A percentile compares a stretch with the other conserved stretches of the same genome.
Evolutionary conservation across 108 stramenopile species (phyloP).

Genomic region (Cyclotella atomus): DNA sequence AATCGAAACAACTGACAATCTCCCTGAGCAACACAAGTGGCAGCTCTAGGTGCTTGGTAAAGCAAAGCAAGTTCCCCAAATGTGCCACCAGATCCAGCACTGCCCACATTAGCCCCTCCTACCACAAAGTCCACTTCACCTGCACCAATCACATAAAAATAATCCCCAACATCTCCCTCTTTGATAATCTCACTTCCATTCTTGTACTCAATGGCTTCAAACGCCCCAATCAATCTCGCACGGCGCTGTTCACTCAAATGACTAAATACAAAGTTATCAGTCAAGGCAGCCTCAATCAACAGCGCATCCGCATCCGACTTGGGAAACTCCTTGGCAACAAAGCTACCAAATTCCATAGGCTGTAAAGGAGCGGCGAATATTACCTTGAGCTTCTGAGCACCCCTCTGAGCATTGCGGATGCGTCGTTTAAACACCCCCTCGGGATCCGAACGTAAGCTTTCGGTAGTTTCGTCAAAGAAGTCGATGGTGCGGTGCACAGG

Average conservation of each 20-base stretch:
- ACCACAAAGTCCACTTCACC: slow-evolving; percentile 71
- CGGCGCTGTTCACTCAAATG: slow-evolving; percentile 57
- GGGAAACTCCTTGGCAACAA: slow-evolving; percentile 30
- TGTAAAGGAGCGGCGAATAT: slow-evolving; percentile 48
- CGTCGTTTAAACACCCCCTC: slow-evolving; percentile 14
- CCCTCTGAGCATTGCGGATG: slow-evolving; percentile 33
- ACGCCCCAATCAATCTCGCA: slow-evolving; percentile 64
- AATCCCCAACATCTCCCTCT: slow-evolving; percentile 93
- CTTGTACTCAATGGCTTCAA: slow-evolving; percentile 53
- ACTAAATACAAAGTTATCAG: slow-evolving; percentile 80
- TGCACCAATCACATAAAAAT: slow-evolving; percentile 82
- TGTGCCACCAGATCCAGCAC: slow-evolving; percentile 58
- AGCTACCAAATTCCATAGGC: slow-evolving; percentile 14
- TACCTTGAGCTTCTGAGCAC: slow-evolving; percentile 32
- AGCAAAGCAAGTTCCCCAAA: slow-evolving; percentile 95
- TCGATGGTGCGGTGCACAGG: slow-evolving; percentile 38
- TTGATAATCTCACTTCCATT: slow-evolving; percentile 79
- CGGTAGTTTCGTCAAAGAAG: slow-evolving; percentile 26
- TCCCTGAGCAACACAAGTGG: slow-evolving; percentile 77
- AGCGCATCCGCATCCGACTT: slow-evolving; percentile 56
- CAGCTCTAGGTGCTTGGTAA: slow-evolving; percentile 94
- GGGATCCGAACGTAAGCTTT: not conserved
- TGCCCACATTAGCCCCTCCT: slow-evolving; percentile 73
- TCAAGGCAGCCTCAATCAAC: slow-evolving; percentile 61
- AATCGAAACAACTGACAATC: slow-evolving; percentile 65